Base-by-base conservation (phyloP, 2,329 filamentous ascomycete species). In the Rasamsonia emersonii region DNA sequence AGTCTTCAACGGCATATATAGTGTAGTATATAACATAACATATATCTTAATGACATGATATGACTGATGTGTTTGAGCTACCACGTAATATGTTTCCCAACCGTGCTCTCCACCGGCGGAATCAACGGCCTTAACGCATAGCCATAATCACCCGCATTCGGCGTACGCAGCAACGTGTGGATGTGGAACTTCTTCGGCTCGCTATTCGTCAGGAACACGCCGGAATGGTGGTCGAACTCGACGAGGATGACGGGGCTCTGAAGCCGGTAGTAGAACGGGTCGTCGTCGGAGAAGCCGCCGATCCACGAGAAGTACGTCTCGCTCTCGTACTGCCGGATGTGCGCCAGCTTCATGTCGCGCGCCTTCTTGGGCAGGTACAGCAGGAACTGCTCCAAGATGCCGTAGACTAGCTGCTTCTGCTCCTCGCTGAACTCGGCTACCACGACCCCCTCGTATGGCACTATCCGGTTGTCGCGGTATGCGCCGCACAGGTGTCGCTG, bases 291-390 rank as follows among this genome's bases (percentile, higher is more conserved):
- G 38, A 64, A 82, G 0, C 73, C 75, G 3, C 83, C 83, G 33
- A 88, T 86, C 56, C 83, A 89, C 50, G 71, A 74, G 50, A 85
- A 88, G 48, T 83, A 82, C 4, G 82, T 88, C 63, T 86, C 79
- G n/a, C 59, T 46, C 35, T 80, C 74, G 51, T 73, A 70, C 3
- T 54, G 48, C 30, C 66, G 62, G 28, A 78, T 65, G 23, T 77
- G 65, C 1, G 62, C 55, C 1, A 85, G 52, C 10, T 74, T 71
- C 4, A 72, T 50, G 29, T 65, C 47, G 2, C 78, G 66, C 0
- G 80, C 68, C 8, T 50, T 47, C 0, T 56, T 46, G 0, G 82
- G 82, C 0, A 85, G 69, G 40, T 84, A 88, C 0, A 82, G 58
- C 2, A 83, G 61, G 44, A 81, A 86, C 38, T 83, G 68, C 16